Base-by-base conservation (phyloP, 2,329 filamentous ascomycete genomes). In the Didymella keratinophila region DNA sequence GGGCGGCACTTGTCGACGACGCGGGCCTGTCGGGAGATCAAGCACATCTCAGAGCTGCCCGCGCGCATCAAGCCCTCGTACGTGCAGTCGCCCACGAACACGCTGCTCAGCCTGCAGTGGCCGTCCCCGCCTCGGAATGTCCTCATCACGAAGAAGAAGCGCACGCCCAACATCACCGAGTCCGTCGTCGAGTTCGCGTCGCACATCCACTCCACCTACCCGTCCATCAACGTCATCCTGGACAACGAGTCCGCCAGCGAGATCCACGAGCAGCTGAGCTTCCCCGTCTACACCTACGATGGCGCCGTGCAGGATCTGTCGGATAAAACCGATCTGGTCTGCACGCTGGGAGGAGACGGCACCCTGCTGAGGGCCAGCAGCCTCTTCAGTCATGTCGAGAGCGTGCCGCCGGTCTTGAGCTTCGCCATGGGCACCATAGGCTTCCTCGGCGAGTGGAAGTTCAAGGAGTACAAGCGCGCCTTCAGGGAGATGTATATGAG, bases 401-500 rank as follows among this genome's bases (percentile, higher is more conserved):
- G 87, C 42, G 94, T 99, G 0, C 95, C 95, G 0, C 95, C 95
- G 0, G 90, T 99, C 32, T 82, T 99, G 8, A 93, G 92, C 1
- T 99, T 99, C 73, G 96, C 93, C 74, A 97, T 99, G 92, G 95
- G 95, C 6, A 96, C 94, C 0, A 81, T 99, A 0, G 95, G 95
- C 0, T 99, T 99, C 67, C 80, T 99, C 8, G 93, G 94, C 16
- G 94, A 98, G 78, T 99, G 94, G 93, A 96, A 95, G 70, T 98
- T 98, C 74, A 83, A 84, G 7, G 93, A 98, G 70, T 92, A 96
- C 79, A 97, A 97, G 78, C 86, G 91, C 47, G 95, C 95, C 0
- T 97, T 96, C 80, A 83, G 92, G 47, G 92, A 97, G 73, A 92
- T 95, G 52, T 97, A 96, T 79, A 96, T 97, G 90, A 89, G 87